Evolutionary conservation across 2,329 filamentous ascomycete species (phyloP), one percentile per base, ranked within the genome.

Genomic region (Colletotrichum simmondsii): DNA sequence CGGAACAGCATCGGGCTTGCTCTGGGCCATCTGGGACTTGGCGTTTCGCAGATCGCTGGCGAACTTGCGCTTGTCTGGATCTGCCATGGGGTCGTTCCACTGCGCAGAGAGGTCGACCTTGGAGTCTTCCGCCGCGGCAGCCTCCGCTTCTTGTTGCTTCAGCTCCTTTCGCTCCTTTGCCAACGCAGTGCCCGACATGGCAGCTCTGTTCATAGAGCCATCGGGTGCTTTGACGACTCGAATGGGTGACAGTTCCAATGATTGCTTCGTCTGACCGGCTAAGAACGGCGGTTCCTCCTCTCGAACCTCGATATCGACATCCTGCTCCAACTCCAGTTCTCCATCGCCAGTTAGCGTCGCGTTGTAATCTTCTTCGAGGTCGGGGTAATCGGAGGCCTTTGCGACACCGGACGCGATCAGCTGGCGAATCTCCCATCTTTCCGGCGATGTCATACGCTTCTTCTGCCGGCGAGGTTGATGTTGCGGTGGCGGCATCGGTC

Each of bases 241-340:
- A 74, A 99, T 99, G 0, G 97, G 97, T 2, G 95, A 98, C 4
- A 99, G 85, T 79, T 99, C 97, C 10, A 99, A 87, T 11, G 95
- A 98, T 80, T 98, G 95, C 80, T 98, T 98, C 0, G 97, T 99
- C 81, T 99, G 97, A 5, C 97, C 97, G 19, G 94, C 94, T 75
- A 99, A 83, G 86, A 99, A 99, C 0, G 97, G 97, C 0, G 97
- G 97, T 79, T 99, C 97, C 78, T 99, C 97, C 74, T 99, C 97
- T 76, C 93, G 91, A 35, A 99, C 94, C 82, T 99, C 97, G 75
- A 99, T 99, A 78, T 99, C 97, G 5, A 99, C 91, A 79, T 99
- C 97, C 82, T 98, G 94, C 80, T 99, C 97, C 75, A 98, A 89
- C 80, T 98, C 95, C 82, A 98, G 92, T 65, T 94, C 92, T 19